Percentiles rank a stretch among this genome's conserved stretches.
Conservation (phyloP, 805 yeast genomes). For the Starmera pachycereana region DNA sequence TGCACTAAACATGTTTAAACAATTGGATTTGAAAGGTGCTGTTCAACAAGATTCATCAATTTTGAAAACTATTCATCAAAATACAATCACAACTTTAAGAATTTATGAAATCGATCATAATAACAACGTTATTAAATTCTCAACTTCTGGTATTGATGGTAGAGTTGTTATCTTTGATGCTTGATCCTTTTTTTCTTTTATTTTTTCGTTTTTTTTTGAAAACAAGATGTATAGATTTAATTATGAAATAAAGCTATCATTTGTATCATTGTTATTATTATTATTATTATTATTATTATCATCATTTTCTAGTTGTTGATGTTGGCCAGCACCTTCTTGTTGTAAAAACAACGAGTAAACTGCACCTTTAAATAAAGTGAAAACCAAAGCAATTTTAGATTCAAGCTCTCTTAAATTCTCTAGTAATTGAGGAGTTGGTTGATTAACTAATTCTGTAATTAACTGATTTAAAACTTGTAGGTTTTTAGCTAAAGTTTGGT, state of each 20-base stretch:
- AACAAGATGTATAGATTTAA: background rate
- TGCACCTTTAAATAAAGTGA: constrained; percentile 59
- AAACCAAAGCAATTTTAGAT: constrained; percentile 51
- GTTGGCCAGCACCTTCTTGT: constrained; percentile 23
- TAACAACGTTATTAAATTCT: constrained; percentile 44
- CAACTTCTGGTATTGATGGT: constrained; percentile 86
- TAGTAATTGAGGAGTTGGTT: constrained; percentile 24
- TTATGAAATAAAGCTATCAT: background rate
- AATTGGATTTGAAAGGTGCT: constrained; percentile 89
- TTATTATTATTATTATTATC: constrained; percentile 3
- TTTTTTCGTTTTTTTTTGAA: too few species aligned
- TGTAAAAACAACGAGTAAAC: constrained; percentile 56
- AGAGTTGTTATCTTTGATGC: constrained; percentile 70
- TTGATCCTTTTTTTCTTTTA: too few species aligned
- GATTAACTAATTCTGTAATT: constrained; percentile 13
- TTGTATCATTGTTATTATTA: background rate
- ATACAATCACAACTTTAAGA: constrained; percentile 66
- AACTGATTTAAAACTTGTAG: constrained; percentile 17
- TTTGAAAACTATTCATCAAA: constrained; percentile 79
- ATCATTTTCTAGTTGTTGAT: constrained; percentile 4
- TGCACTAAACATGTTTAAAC: constrained; percentile 89
- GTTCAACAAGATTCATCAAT: constrained; percentile 35
- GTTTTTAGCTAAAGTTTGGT: constrained; percentile 27
- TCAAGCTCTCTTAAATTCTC: constrained; percentile 52
- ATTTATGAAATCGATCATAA: constrained; percentile 34